phyloP scores from a whole-genome alignment of 164 flowering plant species.

The Warburgia ugandensis region DNA sequence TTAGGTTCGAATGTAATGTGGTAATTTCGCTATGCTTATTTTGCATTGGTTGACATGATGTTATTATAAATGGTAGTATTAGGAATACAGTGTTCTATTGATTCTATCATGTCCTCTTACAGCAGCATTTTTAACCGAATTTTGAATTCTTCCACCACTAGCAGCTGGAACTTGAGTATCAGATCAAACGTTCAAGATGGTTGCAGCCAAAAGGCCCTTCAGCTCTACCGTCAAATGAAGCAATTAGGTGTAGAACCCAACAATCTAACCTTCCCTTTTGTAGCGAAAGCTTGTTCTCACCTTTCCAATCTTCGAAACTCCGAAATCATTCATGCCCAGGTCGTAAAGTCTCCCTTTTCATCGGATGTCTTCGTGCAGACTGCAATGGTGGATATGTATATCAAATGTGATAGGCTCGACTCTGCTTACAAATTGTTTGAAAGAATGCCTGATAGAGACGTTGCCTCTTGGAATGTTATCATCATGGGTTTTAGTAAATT shows the following conservation, averaged over 20 bases:
- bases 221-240: conserved; percentile 49
- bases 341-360: conserved; percentile 36
- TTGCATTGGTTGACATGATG: no score
- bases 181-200: conserved; percentile 30
- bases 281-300: conserved; percentile 53
- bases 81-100: no score
- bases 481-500: conserved; percentile 38
- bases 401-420: conserved; percentile 28
- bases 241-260: conserved; percentile 33
- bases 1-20: no score
- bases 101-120: conserved; percentile 3
- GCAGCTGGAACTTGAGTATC: conserved; percentile 38
- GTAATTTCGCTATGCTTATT: no score
- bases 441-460: conserved; percentile 44
- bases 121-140: conserved; percentile 18
- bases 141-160: conserved; percentile 18
- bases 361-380: conserved; percentile 44
- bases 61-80: no score
- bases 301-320: conserved; percentile 25
- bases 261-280: conserved; percentile 48
- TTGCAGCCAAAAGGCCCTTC: conserved; percentile 27
- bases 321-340: conserved; percentile 42
- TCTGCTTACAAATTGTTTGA: conserved; percentile 34
- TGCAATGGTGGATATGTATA: conserved; percentile 38
- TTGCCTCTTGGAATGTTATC: conserved; percentile 56